These are phyloP conservation scores for Metarhizium robertsii DNA, from an alignment of 2,329 filamentous ascomycete species.

Conservation along the genomic window DNA sequence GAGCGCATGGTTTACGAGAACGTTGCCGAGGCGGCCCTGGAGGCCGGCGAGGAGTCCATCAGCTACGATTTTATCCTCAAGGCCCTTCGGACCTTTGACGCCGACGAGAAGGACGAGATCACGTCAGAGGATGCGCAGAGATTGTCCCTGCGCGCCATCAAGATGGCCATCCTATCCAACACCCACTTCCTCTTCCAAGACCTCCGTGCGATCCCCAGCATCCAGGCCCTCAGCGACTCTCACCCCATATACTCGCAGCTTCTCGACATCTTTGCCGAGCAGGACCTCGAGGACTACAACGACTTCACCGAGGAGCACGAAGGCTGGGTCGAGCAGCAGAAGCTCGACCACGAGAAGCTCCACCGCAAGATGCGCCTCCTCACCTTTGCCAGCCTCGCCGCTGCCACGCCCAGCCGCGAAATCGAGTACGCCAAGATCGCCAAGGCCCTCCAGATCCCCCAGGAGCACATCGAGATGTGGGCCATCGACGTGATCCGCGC, in stretches of 20 bases:
- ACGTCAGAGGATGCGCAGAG: conserved; percentile 51
- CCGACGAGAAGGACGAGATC: conserved; percentile 42
- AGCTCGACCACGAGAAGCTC: conserved; percentile 62
- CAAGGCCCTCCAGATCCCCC: conserved; percentile 72
- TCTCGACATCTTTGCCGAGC: conserved; percentile 89
- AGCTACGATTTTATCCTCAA: conserved; percentile 60
- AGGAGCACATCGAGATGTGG: conserved; percentile 91
- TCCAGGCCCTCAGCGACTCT: conserved; percentile 79
- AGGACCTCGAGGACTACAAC: conserved; percentile 89
- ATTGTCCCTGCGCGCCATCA: conserved; percentile 48
- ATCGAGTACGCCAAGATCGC: conserved; percentile 82
- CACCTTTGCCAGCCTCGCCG: conserved; percentile 83
- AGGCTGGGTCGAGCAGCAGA: conserved; percentile 70
- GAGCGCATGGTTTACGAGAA: conserved; percentile 77
- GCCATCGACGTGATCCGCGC: conserved; percentile 97
- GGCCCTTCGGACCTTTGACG: conserved; percentile 52
- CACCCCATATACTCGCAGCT: conserved; percentile 83
- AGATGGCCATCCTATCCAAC: conserved; percentile 42
- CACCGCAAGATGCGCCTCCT: conserved; percentile 95
- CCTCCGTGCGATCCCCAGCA: conserved; percentile 68
- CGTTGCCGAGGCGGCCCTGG: conserved; percentile 70
- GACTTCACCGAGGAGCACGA: conserved; percentile 91
- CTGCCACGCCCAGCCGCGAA: conserved; percentile 72
- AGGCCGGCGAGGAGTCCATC: conserved; percentile 62
- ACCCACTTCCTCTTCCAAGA: conserved; percentile 66